Base-by-base conservation (phyloP, 78 protist species). In the Chrysochromulina tobinii region DNA sequence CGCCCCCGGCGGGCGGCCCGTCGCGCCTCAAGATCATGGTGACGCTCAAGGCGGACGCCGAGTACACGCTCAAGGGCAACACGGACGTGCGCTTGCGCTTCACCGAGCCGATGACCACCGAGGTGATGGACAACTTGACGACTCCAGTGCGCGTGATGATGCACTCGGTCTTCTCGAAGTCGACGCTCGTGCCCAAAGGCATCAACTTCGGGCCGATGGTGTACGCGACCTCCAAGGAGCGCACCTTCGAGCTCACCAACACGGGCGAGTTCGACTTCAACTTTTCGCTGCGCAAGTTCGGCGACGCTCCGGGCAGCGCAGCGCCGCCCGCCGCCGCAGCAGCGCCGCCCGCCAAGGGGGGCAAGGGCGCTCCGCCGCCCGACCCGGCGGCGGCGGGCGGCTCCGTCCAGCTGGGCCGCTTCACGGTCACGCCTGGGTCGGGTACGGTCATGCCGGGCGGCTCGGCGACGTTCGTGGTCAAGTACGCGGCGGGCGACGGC, bases 151-250 rank as follows among this genome's bases (percentile, higher is more conserved):
- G 27, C 57, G 23, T 93, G 61, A 25, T 25, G 27, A 89, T 72
- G 48, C 84, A 64, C 21, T 68, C 91, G n/a, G 81, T 83, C 90
- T 94, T 67, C 94, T 77, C 64, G 73, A 25, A 61, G 90, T 95
- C 15, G 57, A 17, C 61, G 27, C 20, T 96, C 1, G 23, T 61
- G 55, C 98, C 98, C 17, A 88, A 61, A 21, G 96, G 95, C n/a
- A 15, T 96, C 93, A 91, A 61, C 92, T 96, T 96, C 75, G 98
- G 98, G 8, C 93, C 97, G 61, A 54, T 94, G n/a, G 17, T 66
- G 18, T 67, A 25, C 85, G 90, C 53, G 75, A 6, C 84, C 4
- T 2, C n/a, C 53, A 75, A 85, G 77, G 18, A 81, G 69, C 73
- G 91, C 54, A 48, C 73, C 48, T 87, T 96, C 61, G 96, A 96